Conservation (phyloP, 2,329 filamentous ascomycete genomes). For the Leptoxyphium fumago region DNA sequence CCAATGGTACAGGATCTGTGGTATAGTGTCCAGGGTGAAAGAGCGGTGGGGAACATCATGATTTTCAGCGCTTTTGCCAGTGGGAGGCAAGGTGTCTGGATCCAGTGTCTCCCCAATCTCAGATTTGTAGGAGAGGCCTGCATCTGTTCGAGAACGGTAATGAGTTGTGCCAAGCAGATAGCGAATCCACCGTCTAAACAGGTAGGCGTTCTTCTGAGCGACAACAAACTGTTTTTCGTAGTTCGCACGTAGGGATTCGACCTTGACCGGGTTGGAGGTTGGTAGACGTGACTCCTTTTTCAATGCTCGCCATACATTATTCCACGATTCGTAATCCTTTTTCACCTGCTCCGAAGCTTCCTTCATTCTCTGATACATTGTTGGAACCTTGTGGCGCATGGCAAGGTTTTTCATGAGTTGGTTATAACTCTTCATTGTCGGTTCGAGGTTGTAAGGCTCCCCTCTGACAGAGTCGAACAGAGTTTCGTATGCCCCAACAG, state of each 20-base stretch:
- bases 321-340: background rate
- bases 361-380: slow-evolving; percentile 12
- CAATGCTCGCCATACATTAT: background rate
- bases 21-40: slow-evolving; percentile 7
- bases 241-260: background rate
- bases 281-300: slow-evolving; percentile 3
- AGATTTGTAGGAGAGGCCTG: background rate
- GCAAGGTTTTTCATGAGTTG: slow-evolving; percentile 16
- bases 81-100: background rate
- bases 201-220: slow-evolving; percentile 9
- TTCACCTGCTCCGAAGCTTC: background rate
- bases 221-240: background rate
- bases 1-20: slow-evolving; percentile 14
- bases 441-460: slow-evolving; percentile 40
- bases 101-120: background rate
- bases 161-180: slow-evolving; percentile 9
- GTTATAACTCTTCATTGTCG: slow-evolving; percentile 43
- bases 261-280: background rate
- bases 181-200: slow-evolving; percentile 15
- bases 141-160: background rate
- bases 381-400: slow-evolving; percentile 2
- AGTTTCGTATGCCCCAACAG: slow-evolving; percentile 29
- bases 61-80: background rate
- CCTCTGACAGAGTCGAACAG: slow-evolving; percentile 47
- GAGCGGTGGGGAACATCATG: background rate